Evolutionary conservation across 2,329 filamentous ascomycete species (phyloP).

Genomic region (Macrophomina pseudophaseolina): DNA sequence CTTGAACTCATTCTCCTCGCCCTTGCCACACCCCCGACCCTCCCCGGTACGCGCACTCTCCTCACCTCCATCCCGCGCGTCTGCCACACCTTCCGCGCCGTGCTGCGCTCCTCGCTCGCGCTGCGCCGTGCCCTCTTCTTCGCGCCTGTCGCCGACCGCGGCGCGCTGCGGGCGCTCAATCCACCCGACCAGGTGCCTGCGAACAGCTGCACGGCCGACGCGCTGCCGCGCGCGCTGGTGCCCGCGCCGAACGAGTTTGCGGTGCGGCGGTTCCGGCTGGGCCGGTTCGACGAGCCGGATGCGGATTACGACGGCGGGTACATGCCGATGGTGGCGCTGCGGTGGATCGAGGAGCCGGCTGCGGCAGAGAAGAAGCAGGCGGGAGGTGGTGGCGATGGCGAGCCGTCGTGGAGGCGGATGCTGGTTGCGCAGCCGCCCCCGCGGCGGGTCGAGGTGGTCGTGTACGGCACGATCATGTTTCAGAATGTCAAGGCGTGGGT

Average conservation of each 20-base stretch:
- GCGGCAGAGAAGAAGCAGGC: not conserved
- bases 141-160: not conserved
- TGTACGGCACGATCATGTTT: not conserved
- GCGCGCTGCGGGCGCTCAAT: not conserved
- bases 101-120: not conserved
- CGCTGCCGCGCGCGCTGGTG: not conserved
- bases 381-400: not conserved
- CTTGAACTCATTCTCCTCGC: constrained; percentile 21
- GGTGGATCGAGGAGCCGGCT: not conserved
- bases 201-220: not conserved
- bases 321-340: constrained; percentile 24
- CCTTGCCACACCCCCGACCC: not conserved
- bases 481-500: constrained; percentile 18
- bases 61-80: not conserved
- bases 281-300: constrained; percentile 19
- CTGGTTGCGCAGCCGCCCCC: constrained; percentile 22
- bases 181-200: not conserved
- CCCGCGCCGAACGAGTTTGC: constrained; percentile 4
- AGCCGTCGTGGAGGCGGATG: constrained; percentile 22
- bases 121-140: constrained; percentile 24
- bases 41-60: not conserved
- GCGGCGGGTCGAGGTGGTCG: constrained; percentile 19
- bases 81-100: not conserved
- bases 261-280: constrained; percentile 11
- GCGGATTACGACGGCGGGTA: constrained; percentile 20